Percentiles rank a stretch among this genome's conserved stretches.
phyloP scores from a whole-genome alignment of 2,329 filamentous ascomycete species.

The Scleromitrula shiraiana region DNA sequence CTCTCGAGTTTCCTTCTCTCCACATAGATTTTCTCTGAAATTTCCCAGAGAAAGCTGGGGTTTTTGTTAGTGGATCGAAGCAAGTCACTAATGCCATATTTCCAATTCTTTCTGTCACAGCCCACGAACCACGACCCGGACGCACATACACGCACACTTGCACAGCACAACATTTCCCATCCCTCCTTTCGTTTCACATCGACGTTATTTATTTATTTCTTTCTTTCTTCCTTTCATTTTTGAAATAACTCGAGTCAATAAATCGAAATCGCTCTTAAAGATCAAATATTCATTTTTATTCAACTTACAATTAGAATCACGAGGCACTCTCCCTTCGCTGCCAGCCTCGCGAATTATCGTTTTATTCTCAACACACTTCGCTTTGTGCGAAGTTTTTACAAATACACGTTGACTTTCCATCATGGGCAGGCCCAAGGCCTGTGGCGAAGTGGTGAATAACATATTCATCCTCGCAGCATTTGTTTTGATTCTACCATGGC shows the following conservation, averaged over 20 bases:
- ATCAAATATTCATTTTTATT: not conserved
- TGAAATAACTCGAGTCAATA: not conserved
- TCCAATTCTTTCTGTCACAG: slow-evolving; percentile 4
- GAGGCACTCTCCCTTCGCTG: not conserved
- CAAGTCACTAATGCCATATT: not conserved
- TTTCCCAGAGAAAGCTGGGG: no score
- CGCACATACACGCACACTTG: not conserved
- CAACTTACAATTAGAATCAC: not conserved
- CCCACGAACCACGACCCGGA: slow-evolving; percentile 1
- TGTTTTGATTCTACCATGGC: slow-evolving; percentile 49
- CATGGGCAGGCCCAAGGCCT: slow-evolving; percentile 40
- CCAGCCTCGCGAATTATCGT: slow-evolving; percentile 11
- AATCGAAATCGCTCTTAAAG: no score
- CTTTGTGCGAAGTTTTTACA: slow-evolving; percentile 17
- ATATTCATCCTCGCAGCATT: slow-evolving; percentile 45
- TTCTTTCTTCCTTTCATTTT: not conserved
- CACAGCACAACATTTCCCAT: slow-evolving; percentile 1
- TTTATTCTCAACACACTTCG: slow-evolving; percentile 16
- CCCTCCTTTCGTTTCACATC: slow-evolving; percentile 1
- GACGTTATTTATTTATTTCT: not conserved
- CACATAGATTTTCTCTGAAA: no score
- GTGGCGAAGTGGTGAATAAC: slow-evolving; percentile 45
- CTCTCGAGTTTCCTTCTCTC: not conserved
- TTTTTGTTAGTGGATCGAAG: slow-evolving; percentile 1
- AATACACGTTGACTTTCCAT: slow-evolving; percentile 29